Evolutionary conservation across 805 yeast genomes (phyloP), one percentile per base, ranked within the genome.

Genomic region (Candida qinlingensis): DNA sequence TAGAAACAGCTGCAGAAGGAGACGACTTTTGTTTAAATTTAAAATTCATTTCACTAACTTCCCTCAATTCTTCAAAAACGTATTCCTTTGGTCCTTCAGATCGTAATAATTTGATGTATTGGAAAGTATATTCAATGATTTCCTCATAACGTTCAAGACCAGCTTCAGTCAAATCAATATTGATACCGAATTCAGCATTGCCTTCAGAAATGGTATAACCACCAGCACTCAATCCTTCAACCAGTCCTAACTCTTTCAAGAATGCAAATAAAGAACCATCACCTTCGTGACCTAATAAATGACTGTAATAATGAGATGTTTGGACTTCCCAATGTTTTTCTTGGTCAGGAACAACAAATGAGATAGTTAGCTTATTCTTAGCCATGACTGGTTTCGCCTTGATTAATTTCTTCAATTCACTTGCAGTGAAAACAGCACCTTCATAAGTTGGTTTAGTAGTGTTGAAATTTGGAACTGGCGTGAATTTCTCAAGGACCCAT

Each of bases 261-360:
- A 74, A 76, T 48, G 82, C 77, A 35, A 89, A 72, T 19, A 92
- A 64, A 2, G 97, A 89, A 2, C 98, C 98, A 43, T 83, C 75
- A 42, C 94, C 87, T 69, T 92, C 99, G 65, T 92, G 98, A 38
- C 98, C 98, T 42, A 92, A 69, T 46, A 94, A 71, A 64, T 94
- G 97, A 25, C 91, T 79, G 55, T 71, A 76, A 65, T 89, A 86
- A 48, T 75, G 79, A 6, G 79, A 74, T 0, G 97, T 96, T 56
- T 80, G 80, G 27, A 76, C 74, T 46, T 77, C 76, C 87, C 91
- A 87, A 44, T 69, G 64, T 28, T 76, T 77, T 45, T 78, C 77
- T 54, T 83, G 83, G 60, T 87, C 90, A n/a, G 97, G 97, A 10
- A 87, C 78, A 45, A 77, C 72, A 66, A 94, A 94, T 3, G 78